Base-by-base conservation (phyloP, 2,329 filamentous ascomycete genomes). In the Trichoderma arundinaceum region DNA sequence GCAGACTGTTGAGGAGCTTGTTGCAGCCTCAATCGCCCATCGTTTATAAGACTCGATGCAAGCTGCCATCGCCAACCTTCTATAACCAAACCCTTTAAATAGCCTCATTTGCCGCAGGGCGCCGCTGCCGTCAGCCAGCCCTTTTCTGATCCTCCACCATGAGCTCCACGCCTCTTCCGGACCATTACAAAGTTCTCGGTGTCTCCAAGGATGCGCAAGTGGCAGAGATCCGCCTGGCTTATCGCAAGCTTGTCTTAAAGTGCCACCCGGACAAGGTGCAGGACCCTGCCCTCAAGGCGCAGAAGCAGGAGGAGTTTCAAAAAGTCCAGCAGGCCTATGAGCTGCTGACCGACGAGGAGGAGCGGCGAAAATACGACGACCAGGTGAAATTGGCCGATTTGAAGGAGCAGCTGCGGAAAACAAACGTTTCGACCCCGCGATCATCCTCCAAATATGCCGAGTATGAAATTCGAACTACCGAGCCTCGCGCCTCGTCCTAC, bases 241-340 rank as follows among this genome's bases (percentile, higher is more conserved):
- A 97, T 80, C 88, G 91, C 72, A 96, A 96, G 77, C 88, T 96
- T 46, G 92, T 92, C 41, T 86, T 97, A 71, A 92, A 91, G 77
- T 94, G 90, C 75, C 94, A 97, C 72, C 94, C 94, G 39, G 94
- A 97, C 82, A 96, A 97, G 80, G 87, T 96, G 68, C 89, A 92
- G 70, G 87, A 96, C 73, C 88, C 90, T 61, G 82, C 87, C 15
- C 82, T 91, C 72, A 96, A 95, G 78, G 87, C 88, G 66, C 81
- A 87, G 71, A 96, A 94, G 77, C 88, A 91, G 72, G 89, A 92
- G 71, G 90, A 96, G 78, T 99, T 98, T 74, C 93, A 97, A 78
- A 89, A 88, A 75, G 92, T 98, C 39, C 94, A 97, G 77, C 88
- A 94, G 72, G 94, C 95, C 58, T 99, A 97, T 78, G 95, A 98